Percentiles rank a stretch among this genome's conserved stretches.
Evolutionary conservation across 371 early-diverging fungal genomes (phyloP).

Genomic region (Capillidium rhysosporum): DNA sequence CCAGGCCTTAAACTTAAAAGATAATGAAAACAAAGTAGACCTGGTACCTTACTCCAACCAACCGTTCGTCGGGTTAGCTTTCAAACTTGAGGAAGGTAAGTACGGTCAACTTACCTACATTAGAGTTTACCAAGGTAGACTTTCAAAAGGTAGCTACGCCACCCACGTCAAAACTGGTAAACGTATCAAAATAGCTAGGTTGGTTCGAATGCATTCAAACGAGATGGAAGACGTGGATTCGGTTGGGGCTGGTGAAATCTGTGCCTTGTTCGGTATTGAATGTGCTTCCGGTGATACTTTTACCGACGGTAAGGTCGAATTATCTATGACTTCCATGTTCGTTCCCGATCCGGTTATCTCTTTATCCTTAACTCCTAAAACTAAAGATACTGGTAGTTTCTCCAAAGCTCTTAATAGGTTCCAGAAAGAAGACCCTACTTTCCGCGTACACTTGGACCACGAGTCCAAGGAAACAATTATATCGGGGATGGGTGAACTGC

Average conservation of each 20-base stretch:
- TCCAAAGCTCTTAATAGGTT: constrained; percentile 86
- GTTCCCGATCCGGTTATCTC: constrained; percentile 96
- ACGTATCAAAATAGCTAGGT: constrained; percentile 82
- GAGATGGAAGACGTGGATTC: constrained; percentile 95
- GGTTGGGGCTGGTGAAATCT: constrained; percentile 91
- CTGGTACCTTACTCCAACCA: constrained; percentile 31
- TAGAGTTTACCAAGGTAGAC: constrained; percentile 87
- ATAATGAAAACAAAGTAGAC: constrained; percentile 39
- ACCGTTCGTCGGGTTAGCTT: constrained; percentile 80
- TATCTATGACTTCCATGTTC: constrained; percentile 93
- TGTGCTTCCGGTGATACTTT: constrained; percentile 96
- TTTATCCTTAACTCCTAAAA: constrained; percentile 72
- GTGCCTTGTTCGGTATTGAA: constrained; percentile 95
- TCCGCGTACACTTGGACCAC: constrained; percentile 81
- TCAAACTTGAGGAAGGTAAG: constrained; percentile 86
- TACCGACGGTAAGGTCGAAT: constrained; percentile 63
- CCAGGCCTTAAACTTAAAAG: constrained; percentile 45
- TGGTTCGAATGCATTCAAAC: constrained; percentile 96
- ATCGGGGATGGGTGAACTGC: constrained; percentile 84
- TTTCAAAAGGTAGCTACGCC: constrained; percentile 71
- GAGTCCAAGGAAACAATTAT: constrained; percentile 89
- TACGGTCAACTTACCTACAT: constrained; percentile 94
- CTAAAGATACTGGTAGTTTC: constrained; percentile 80
- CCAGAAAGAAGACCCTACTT: constrained; percentile 95
- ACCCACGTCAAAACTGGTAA: constrained; percentile 82